These are phyloP conservation scores for Fusarium buharicum DNA, from an alignment of 2,329 filamentous ascomycete genomes.

Conservation along the genomic window DNA sequence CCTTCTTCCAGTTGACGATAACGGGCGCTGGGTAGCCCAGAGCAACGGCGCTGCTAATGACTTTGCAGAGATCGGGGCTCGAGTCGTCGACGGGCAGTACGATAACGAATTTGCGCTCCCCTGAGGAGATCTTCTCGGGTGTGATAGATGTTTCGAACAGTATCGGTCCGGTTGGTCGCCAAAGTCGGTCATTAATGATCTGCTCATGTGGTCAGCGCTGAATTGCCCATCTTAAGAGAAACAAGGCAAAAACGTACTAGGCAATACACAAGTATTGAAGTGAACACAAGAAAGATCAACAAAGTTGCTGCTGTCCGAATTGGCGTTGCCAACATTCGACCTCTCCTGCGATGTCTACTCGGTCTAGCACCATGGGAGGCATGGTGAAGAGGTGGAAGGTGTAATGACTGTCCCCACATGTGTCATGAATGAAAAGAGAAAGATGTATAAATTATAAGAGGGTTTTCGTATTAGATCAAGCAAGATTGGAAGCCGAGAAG, in stretches of 20 bases:
- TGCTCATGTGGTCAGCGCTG: slow-evolving; percentile 13
- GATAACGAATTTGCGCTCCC: slow-evolving; percentile 41
- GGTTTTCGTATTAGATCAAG: too few relatives aligned
- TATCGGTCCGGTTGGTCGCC: slow-evolving; percentile 24
- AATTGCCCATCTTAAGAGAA: background rate
- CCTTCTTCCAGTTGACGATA: slow-evolving; percentile 48
- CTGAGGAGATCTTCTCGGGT: slow-evolving; percentile 19
- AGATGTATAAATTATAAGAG: too few relatives aligned
- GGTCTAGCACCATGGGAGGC: slow-evolving; percentile 25
- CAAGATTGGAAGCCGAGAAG: background rate
- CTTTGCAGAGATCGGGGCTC: slow-evolving; percentile 47
- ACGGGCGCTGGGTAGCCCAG: slow-evolving; percentile 46
- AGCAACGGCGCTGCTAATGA: slow-evolving; percentile 43
- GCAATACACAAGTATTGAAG: slow-evolving; percentile 14
- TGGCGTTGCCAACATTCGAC: background rate
- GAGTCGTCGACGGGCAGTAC: slow-evolving; percentile 42
- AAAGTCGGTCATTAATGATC: slow-evolving; percentile 36
- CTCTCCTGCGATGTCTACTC: slow-evolving; percentile 9
- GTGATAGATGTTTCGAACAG: slow-evolving; percentile 8
- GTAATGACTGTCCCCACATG: slow-evolving; percentile 23
- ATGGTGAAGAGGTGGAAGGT: background rate
- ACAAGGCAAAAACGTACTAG: slow-evolving; percentile 13
- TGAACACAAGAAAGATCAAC: background rate
- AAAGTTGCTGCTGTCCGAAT: background rate
- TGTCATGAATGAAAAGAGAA: slow-evolving; percentile 13